Evolutionary conservation across 23 red algal species (phyloP), one percentile per base, ranked within the genome.

Genomic region (Chondrus crispus): DNA sequence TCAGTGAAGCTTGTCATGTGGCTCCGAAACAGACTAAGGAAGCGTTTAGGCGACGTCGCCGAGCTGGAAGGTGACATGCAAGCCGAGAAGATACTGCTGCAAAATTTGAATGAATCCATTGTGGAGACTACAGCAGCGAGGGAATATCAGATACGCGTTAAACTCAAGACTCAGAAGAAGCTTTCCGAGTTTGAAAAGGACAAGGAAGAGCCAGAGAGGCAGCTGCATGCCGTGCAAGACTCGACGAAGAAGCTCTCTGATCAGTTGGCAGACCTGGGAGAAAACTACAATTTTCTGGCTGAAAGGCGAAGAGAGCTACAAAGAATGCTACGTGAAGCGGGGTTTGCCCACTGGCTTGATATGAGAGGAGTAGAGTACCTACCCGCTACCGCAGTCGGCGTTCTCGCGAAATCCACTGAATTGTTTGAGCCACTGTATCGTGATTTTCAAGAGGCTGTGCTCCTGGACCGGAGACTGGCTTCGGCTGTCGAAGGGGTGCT

Each of bases 301-400:
- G 35, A 58, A 46, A 84, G 43, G 32, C 77, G 74, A 7, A 70
- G 47, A 68, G 76, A 72, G 32, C 62, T 92, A 36, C 22, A 57
- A 57, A 70, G 19, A 29, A 92, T 83, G 64, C 69, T 92, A 6
- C 26, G 26, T 37, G 52, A 22, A 52, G 77, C 89, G 52, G 89
- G 89, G 19, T 71, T 92, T 42, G 5, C 89, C 11, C 89, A 92
- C 66, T 92, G 89, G 89, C 38, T 92, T 32, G 89, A 92, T 42
- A 71, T 77, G 20, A 71, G 89, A 3, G 89, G 89, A 18, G 54
- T 49, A 19, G 79, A 84, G 20, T 92, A 92, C 50, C 55, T 92
- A 32, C 89, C 88, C 5, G 89, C 74, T 10, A 92, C 89, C 14
- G 89, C 89, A n/a, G 62, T 92, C 46, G 89, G 89, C 18, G 89